Conservation (phyloP, 805 yeast genomes). For the Candida dajiaensis region DNA sequence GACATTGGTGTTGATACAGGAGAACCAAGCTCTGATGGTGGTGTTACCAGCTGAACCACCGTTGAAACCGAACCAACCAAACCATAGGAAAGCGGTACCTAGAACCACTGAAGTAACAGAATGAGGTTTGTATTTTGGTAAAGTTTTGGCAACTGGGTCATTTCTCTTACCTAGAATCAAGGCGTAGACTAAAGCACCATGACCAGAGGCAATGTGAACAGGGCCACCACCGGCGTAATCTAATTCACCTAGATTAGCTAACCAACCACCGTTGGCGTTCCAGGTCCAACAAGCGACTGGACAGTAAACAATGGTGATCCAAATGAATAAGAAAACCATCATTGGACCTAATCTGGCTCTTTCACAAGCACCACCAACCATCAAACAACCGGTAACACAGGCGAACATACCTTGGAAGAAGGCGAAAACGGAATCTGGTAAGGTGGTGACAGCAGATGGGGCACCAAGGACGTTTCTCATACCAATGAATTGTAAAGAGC, state of each 20-base stretch:
- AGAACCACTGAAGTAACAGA: constrained; percentile 84
- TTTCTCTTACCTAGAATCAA: constrained; percentile 87
- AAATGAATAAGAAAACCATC: constrained; percentile 89
- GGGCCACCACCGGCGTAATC: constrained; percentile 99
- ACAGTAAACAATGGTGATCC: constrained; percentile 94
- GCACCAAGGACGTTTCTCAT: constrained; percentile 79
- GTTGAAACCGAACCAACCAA: constrained; percentile 99
- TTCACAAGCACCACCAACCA: constrained; percentile 98
- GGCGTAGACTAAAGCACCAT: constrained; percentile 92
- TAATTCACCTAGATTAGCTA: constrained; percentile 70
- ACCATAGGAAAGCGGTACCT: constrained; percentile 94
- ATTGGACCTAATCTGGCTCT: constrained; percentile 94
- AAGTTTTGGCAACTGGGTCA: constrained; percentile 65
- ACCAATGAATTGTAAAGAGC: constrained; percentile 76
- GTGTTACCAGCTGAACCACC: constrained; percentile 98
- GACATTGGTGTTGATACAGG: constrained; percentile 85
- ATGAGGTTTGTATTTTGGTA: constrained; percentile 92
- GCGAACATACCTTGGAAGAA: constrained; percentile 98
- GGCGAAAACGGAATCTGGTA: constrained; percentile 90
- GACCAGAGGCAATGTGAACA: constrained; percentile 92
- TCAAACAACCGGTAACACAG: constrained; percentile 81
- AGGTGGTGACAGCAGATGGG: constrained; percentile 54
- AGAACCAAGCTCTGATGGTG: constrained; percentile 89
- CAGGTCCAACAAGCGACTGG: constrained; percentile 98
- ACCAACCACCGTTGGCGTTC: constrained; percentile 96